A percentile compares a stretch with the other conserved stretches of the same genome.
Conservation (phyloP, 2,329 filamentous ascomycete species). For the Fusarium secorum region DNA sequence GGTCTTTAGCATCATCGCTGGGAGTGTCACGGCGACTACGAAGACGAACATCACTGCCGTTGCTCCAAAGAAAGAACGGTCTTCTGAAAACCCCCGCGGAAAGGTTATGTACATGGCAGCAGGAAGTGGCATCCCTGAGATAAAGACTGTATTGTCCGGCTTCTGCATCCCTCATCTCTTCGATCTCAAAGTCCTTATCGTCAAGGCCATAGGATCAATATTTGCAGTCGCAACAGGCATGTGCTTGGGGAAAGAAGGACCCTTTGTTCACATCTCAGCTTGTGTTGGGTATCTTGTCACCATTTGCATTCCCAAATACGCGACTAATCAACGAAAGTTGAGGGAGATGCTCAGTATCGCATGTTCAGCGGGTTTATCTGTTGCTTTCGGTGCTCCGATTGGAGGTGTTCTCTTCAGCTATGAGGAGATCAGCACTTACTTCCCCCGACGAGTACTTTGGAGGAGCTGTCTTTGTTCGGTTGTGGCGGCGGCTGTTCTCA, state of each 20-base stretch:
- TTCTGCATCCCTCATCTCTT: conserved; percentile 25
- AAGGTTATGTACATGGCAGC: conserved; percentile 32
- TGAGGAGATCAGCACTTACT: conserved; percentile 33
- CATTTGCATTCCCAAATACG: conserved; percentile 16
- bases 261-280: conserved; percentile 27
- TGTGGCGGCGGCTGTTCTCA: conserved; percentile 20
- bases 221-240: conserved; percentile 30
- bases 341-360: conserved; percentile 29
- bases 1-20: conserved; percentile 17
- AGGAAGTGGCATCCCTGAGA: conserved; percentile 27
- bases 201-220: conserved; percentile 21
- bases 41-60: conserved; percentile 2
- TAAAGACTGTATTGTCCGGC: conserved; percentile 20
- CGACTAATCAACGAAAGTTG: conserved; percentile 4
- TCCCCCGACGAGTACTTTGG: conserved; percentile 21
- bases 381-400: conserved; percentile 24
- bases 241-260: conserved; percentile 28
- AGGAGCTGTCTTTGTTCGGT: conserved; percentile 21
- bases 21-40: conserved; percentile 12
- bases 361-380: conserved; percentile 17
- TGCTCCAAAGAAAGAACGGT: not conserved
- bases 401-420: conserved; percentile 30
- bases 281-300: conserved; percentile 22
- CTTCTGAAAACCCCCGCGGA: fast-evolving
- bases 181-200: conserved; percentile 19